Base-by-base conservation (phyloP, 192 early-diverging fungal species). In the Borealophlyctis nickersoniae region DNA sequence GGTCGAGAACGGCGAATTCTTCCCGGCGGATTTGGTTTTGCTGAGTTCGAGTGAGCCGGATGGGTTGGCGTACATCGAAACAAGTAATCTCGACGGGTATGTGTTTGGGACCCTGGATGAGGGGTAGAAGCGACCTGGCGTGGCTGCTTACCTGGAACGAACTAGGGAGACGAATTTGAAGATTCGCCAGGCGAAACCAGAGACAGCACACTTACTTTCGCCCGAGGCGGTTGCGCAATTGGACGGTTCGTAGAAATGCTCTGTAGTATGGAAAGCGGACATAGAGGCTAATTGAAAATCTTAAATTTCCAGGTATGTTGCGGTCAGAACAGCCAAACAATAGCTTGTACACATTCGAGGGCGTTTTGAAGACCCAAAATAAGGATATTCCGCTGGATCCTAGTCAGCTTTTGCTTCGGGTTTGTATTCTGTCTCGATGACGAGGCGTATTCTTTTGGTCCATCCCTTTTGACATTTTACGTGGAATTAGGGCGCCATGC, bases 31-130 rank as follows among this genome's bases (percentile, higher is more conserved):
- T 77, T 71, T 98, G 71, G 79, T 97, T 28, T 65, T 98, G 58
- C 65, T 98, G 16, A 92, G 90, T 81, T 90, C 88, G 39, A 91
- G 89, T 16, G 96, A 97, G 71, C 96, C 94, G 4, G 95, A 98
- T 74, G 95, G 91, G 36, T 79, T 97, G 73, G 94, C 92, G 73
- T 98, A 97, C 62, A 94, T 98, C 58, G 96, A 98, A 72, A 98
- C 96, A 56, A 94, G 92, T 65, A 96, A 96, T 72, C 80, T 98
- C 63, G 96, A 98, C 73, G 96, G 91, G 90, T 92, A 76, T 77
- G 70, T 70, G 33, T 19, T 29, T 5, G 5, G 26, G 45, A 34
- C 56, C 48, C 2, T 52, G 60, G 70, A 3, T 31, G 4, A 2
- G 3, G 29, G 11, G 11, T 53, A 49, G 11, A 11, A n/a, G n/a